Evolutionary conservation across 108 stramenopile genomes (phyloP).

Genomic region (Nitzschia sp.): DNA sequence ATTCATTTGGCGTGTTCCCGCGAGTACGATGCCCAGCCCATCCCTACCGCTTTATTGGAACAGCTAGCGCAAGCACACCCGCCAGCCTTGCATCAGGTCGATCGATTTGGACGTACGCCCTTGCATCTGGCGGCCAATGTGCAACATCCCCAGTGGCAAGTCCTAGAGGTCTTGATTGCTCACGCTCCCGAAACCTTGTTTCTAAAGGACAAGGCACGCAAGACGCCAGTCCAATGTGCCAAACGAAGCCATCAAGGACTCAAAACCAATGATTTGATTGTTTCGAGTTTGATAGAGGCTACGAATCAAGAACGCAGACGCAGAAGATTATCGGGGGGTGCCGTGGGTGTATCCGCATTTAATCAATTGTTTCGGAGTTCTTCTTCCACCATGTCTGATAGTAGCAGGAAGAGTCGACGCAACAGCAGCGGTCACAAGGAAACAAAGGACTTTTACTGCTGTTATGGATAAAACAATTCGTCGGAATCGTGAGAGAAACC

Average conservation of each 20-base stretch:
- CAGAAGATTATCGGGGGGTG: neutral
- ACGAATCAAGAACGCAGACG: slow-evolving; percentile 16
- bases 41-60: neutral
- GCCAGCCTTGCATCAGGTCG: neutral
- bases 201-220: neutral
- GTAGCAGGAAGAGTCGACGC: too few species aligned
- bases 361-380: neutral
- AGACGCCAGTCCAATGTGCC: neutral
- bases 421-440: neutral
- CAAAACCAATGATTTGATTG: neutral
- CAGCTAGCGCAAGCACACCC: slow-evolving; percentile 2
- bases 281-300: slow-evolving; percentile 1
- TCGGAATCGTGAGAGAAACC: too few species aligned
- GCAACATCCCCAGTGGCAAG: slow-evolving; percentile 3
- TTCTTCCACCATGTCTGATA: too few species aligned
- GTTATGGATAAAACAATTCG: slow-evolving; percentile 7
- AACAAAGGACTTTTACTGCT: neutral
- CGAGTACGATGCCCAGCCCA: neutral
- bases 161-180: neutral
- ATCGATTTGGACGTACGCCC: slow-evolving; percentile 13
- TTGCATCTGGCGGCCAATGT: slow-evolving; percentile 3
- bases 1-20: slow-evolving; percentile 8
- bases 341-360: neutral
- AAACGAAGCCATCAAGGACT: neutral
- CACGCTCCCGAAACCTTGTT: slow-evolving; percentile 4